Base-by-base conservation (phyloP, 768 basidiomycete species). In the Arthromyces matolae region DNA sequence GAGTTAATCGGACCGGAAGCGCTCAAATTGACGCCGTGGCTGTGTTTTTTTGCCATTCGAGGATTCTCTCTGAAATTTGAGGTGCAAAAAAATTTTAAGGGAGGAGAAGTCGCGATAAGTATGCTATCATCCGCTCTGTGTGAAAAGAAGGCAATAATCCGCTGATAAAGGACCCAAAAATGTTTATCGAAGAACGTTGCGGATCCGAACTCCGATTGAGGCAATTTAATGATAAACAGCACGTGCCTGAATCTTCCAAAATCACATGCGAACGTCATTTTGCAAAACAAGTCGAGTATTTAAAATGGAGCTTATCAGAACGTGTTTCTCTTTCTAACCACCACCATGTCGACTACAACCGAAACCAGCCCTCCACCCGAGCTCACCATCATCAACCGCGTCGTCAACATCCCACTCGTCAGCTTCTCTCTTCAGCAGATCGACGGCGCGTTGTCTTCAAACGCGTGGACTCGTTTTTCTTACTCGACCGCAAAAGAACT, bases 371-470 rank as follows among this genome's bases (percentile, higher is more conserved):
- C 59, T 4, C 57, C 68, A 8, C 81, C 85, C 45, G 80, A 82
- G 61, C 59, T 88, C 58, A 88, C 80, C 37, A 68, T 79, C 53
- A 51, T 91, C 45, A 57, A 62, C 31, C 83, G 87, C 48, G 77
- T 91, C 40, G 77, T 73, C n/a, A 76, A 79, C 37, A 89, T 92
- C 49, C 89, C 89, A 18, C 66, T 90, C 35, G 72, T 92, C 58
- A 79, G 79, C 39, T 83, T 79, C 45, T 79, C 80, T 4, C 63
- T 89, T 49, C 70, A 72, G 49, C 76, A 80, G 31, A 64, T 89
- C 49, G 79, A 86, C 60, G 64, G 67, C 27, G 77, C 81, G 7
- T 73, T 91, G 47, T 72, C 72, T 24, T 73, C 67, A 32, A 84
- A 86, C 68, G 43, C 71, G 4, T 77, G 79, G 62, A 88, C 83